Conservation (phyloP, 1,139 yeast genomes). For the Zygoascus meyerae region DNA sequence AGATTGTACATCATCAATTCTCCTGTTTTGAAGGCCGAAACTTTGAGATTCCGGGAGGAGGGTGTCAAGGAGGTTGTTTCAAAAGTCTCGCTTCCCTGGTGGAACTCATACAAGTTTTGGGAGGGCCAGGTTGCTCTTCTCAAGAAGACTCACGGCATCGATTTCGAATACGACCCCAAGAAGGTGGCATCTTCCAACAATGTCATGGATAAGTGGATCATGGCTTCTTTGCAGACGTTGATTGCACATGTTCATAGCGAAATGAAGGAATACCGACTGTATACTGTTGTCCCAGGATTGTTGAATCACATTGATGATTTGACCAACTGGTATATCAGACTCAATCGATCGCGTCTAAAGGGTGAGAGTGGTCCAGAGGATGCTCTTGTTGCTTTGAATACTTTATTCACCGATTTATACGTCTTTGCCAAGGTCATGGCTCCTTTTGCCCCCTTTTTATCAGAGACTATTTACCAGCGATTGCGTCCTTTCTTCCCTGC, state of each 20-base stretch:
- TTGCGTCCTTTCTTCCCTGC: conserved; percentile 58
- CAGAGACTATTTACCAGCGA: conserved; percentile 83
- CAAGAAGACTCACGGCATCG: conserved; percentile 66
- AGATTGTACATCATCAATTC: conserved; percentile 94
- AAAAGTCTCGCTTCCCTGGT: conserved; percentile 95
- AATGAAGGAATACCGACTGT: conserved; percentile 83
- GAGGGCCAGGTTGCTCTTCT: conserved; percentile 87
- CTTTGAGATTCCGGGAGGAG: conserved; percentile 94
- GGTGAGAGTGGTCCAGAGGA: conserved; percentile 86
- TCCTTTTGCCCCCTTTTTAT: conserved; percentile 94
- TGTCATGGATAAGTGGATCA: conserved; percentile 96
- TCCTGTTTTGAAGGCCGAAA: conserved; percentile 94
- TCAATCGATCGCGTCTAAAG: conserved; percentile 96
- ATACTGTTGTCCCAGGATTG: conserved; percentile 92
- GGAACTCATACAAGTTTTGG: conserved; percentile 93
- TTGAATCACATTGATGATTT: conserved; percentile 84
- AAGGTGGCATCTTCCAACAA: conserved; percentile 56
- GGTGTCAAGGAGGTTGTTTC: conserved; percentile 98
- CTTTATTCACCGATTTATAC: conserved; percentile 82
- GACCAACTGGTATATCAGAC: conserved; percentile 98
- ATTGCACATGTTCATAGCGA: conserved; percentile 80
- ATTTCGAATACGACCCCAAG: conserved; percentile 64
- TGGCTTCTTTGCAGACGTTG: conserved; percentile 90
- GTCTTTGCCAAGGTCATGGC: conserved; percentile 95
- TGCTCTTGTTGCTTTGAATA: conserved; percentile 79